Evolutionary conservation across 352 stramenopile genomes (phyloP).

Genomic region (Saprolegnia diclina): DNA sequence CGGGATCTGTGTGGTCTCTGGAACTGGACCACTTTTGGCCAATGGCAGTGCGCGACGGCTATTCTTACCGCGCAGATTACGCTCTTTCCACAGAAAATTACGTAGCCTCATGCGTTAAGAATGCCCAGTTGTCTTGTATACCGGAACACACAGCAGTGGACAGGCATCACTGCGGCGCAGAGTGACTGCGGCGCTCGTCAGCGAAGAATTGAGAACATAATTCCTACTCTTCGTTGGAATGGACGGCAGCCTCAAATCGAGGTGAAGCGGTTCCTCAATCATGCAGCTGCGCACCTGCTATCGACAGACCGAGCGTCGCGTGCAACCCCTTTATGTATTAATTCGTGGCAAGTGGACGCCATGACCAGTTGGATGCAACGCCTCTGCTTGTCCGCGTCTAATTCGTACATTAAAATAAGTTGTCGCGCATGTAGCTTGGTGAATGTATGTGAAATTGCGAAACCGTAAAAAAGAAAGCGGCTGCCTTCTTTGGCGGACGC

Average conservation of each 20-base stretch:
- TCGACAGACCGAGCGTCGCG: no score
- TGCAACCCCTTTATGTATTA: no score
- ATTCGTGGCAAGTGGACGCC: background rate
- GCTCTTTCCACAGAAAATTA: no score
- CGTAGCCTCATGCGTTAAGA: background rate
- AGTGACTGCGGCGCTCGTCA: no score
- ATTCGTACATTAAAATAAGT: background rate
- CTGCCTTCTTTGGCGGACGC: background rate
- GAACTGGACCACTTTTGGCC: background rate
- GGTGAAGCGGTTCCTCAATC: no score
- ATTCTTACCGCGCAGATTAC: background rate
- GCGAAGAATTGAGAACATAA: no score
- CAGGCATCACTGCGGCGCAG: no score
- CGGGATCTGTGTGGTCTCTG: background rate
- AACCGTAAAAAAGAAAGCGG: conserved; percentile 6
- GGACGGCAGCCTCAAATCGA: no score
- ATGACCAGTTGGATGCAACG: background rate
- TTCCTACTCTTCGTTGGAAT: no score
- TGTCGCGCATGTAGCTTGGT: background rate
- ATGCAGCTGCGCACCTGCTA: no score
- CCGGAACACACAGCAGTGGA: no score
- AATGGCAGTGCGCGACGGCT: background rate
- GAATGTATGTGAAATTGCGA: background rate
- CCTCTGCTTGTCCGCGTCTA: background rate
- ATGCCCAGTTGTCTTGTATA: background rate